Conservation (phyloP, 2,329 filamentous ascomycete genomes). For the Xylariaceae sp. region DNA sequence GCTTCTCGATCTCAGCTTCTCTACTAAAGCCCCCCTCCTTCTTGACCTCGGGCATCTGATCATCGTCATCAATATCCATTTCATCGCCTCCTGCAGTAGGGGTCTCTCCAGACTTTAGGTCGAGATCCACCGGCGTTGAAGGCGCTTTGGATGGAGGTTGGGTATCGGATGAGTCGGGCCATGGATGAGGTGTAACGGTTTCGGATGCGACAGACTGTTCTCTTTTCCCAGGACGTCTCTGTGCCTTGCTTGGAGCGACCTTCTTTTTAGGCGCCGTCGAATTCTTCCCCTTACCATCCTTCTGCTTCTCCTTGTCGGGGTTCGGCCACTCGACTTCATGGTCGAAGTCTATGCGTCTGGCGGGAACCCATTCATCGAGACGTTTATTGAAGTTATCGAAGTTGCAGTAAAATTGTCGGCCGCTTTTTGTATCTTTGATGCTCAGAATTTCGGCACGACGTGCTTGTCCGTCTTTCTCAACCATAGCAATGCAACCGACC, state of each 20-base stretch:
- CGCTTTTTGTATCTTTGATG: constrained; percentile 87
- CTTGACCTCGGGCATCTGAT: constrained; percentile 47
- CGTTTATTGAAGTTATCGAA: constrained; percentile 98
- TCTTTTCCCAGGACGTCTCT: constrained; percentile 60
- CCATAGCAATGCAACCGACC: constrained; percentile 65
- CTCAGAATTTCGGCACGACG: constrained; percentile 96
- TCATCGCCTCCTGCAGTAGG: constrained; percentile 54
- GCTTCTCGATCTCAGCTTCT: constrained; percentile 94
- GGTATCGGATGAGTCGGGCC: constrained; percentile 58
- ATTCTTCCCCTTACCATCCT: constrained; percentile 78
- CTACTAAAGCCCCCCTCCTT: constrained; percentile 68
- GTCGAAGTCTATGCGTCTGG: constrained; percentile 80
- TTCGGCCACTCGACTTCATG: constrained; percentile 97
- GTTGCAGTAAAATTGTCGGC: constrained; percentile 91
- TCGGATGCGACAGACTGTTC: constrained; percentile 62
- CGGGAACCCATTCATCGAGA: constrained; percentile 83
- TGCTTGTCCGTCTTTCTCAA: constrained; percentile 76
- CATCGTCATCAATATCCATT: constrained; percentile 62
- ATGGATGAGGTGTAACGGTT: constrained; percentile 59
- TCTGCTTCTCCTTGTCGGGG: constrained; percentile 82
- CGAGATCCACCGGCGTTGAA: constrained; percentile 50
- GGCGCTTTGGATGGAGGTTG: constrained; percentile 53
- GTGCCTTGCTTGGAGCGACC: constrained; percentile 61
- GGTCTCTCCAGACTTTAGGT: constrained; percentile 53
- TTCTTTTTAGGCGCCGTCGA: constrained; percentile 63